Evolutionary conservation across 345 rosid species (phyloP), one percentile per base, ranked within the genome.

Genomic region (Carallia pectinifolia): DNA sequence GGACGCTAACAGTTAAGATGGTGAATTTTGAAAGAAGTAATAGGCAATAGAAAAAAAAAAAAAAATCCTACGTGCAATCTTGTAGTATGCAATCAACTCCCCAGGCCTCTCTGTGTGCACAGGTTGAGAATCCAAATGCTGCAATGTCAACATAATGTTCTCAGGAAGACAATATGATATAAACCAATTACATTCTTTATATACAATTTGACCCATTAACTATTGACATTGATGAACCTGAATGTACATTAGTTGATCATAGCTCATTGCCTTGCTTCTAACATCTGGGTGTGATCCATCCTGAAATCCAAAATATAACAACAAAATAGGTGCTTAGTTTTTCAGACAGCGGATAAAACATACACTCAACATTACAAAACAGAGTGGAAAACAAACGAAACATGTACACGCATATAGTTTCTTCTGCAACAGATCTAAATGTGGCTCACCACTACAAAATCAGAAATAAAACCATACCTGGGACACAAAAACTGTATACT

Each of bases 51-150:
- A 7, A 60, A 71, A 50, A 61, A 79, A 76, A 76, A 72, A 70
- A 34, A 6, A 71, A 68, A 62, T 60, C 87, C 84, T 86, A 95
- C 98, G 78, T 66, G 90, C 95, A 76, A 95, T 95, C 79, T 89
- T 90, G 83, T 90, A 92, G 92, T 90, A 95, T 5, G 98, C 99
- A 67, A 85, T 88, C 74, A 90, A 67, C 68, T 95, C 99, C 62
- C 99, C 89, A 61, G 97, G 98, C 77, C 97, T 90, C 74, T 90
- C 96, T 80, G 94, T 76, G 37, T 79, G 76, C 68, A 95, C 91
- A 62, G 85, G 89, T 78, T 84, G 84, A 71, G 75, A 85, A 83
- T 90, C 96, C 82, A 86, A 83, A 79, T 90, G 99, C 95, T 95
- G 85, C 79, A 72, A 74, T 64, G 38, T 44, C 23, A 72, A 65